Base-by-base conservation (phyloP, 164 flowering plant species). In the Vitis amurensis region DNA sequence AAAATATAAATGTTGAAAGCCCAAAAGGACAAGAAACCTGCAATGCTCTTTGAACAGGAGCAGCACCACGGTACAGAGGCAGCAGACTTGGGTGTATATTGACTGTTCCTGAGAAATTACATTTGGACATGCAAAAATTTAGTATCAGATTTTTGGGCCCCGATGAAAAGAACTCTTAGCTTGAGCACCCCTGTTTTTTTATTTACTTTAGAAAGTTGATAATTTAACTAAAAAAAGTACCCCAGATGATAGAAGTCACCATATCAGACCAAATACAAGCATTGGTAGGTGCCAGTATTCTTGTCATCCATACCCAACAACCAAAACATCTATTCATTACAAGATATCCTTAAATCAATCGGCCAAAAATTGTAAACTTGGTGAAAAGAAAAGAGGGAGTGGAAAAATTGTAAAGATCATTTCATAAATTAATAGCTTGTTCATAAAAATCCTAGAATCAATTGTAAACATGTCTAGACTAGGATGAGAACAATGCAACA, bases 1-100 rank as follows among this genome's bases (percentile, higher is more conserved):
- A 15, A 16, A 49, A 47, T 37, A 37, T 37, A 37, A 37, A 3
- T 37, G 44, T 37, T 37, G 44, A 37, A 0, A 37, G 44, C 44
- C 44, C 44, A 3, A 55, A 68, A 51, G 61, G 47, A 68, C 8
- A 70, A 30, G 56, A 59, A 81, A 94, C 98, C 97, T 90, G 94
- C 81, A 93, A 71, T 70, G 98, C 97, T 72, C 99, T 84, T 80
- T 96, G 99, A 84, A 96, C 97, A 73, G 99, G 97, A 69, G 99
- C 97, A 73, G 99, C 98, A 68, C 99, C 97, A 71, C 98, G 97
- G 71, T 95, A 95, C 4, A 88, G 73, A 65, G 99, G 99, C 65
- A 96, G 85, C 73, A 96, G 76, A 73, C 99, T 96, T 65, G 99
- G 99, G 77, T 96, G 99, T 73, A 96, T 81, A 76, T 96, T 96